Evolutionary conservation across 1,139 yeast genomes (phyloP).

Genomic region (Magnusiomyces paraingens): DNA sequence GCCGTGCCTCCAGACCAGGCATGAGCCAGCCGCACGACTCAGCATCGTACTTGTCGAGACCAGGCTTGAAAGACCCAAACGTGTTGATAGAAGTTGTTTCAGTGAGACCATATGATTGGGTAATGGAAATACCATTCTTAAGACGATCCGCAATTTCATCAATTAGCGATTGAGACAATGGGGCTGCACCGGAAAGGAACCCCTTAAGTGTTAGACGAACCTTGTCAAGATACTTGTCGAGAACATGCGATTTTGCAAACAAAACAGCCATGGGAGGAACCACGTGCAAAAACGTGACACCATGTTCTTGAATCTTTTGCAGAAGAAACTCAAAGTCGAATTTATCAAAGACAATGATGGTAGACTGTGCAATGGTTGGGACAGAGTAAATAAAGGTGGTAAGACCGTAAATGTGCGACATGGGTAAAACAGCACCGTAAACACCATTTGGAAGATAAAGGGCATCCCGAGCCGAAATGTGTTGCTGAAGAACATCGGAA

Average conservation of each 20-base stretch:
- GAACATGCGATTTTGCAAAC: constrained; percentile 31
- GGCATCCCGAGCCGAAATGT: constrained; percentile 4
- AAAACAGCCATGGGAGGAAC: constrained; percentile 35
- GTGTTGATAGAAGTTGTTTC: constrained; percentile 29
- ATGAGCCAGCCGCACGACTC: constrained; percentile 27
- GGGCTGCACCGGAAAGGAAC: constrained; percentile 34
- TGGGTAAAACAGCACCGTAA: constrained; percentile 26
- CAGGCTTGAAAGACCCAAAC: constrained; percentile 15
- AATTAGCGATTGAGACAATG: constrained; percentile 26
- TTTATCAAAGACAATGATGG: constrained; percentile 26
- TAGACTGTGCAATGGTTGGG: constrained; percentile 20
- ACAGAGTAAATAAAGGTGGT: constrained; percentile 24
- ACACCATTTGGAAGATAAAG: constrained; percentile 11
- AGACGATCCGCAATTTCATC: constrained; percentile 21
- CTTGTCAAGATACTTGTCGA: constrained; percentile 25
- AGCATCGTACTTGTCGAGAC: constrained; percentile 16
- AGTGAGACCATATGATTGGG: constrained; percentile 73
- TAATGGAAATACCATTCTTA: constrained; percentile 15
- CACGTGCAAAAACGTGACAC: constrained; percentile 24
- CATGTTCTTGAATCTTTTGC: constrained; percentile 22
- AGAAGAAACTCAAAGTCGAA: constrained; percentile 29
- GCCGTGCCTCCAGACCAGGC: constrained; percentile 26
- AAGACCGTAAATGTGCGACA: constrained; percentile 34
- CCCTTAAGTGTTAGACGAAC: constrained; percentile 19
- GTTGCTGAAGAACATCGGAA: constrained; percentile 21